Base-by-base conservation (phyloP, 2,329 filamentous ascomycete genomes). In the Fusarium falciforme region DNA sequence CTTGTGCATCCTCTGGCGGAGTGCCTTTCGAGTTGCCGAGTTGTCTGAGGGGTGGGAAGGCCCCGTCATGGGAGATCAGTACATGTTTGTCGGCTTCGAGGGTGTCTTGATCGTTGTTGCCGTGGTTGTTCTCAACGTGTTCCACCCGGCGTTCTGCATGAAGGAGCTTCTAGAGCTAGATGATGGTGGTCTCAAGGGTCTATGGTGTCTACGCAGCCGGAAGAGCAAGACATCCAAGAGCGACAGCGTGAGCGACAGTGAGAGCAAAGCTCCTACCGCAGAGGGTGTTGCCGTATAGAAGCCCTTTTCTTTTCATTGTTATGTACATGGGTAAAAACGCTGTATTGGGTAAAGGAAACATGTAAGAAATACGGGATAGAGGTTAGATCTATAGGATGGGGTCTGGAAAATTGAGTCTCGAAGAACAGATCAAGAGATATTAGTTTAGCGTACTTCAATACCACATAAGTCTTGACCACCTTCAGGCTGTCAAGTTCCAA, bases 1-100 rank as follows among this genome's bases (percentile, higher is more conserved):
- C n/a, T 61, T 92, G 14, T 87, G 86, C 74, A 90, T 94, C 76
- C 88, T 93, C 70, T 88, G 89, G 76, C 85, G 92, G 10, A 91
- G 88, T 72, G 87, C 90, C 47, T 94, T 90, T 81, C 88, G 92
- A 64, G 88, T 93, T 25, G 89, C 88, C 0, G 92, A 94, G 85
- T 82, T 94, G 72, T 89, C 87, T 71, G 84, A 88, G 61, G 92
- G 92, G 1, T 94, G 90, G 88, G 81, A 78, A 4, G 91, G 91
- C 0, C 80, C 85, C 25, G 80, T 93, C 75, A 91, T 92, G 79
- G 80, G 78, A 36, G 80, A 87, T 40, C 84, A 92, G 82, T 83
- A 82, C 40, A 82, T 89, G 66, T 91, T 92, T 78, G 85, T 91
- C 69, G 87, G 82, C 6, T 86, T 92, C 62, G 90, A 92, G 83